Evolutionary conservation across 805 yeast genomes (phyloP), one percentile per base, ranked within the genome.

Genomic region (Myxozyma mucilagina): DNA sequence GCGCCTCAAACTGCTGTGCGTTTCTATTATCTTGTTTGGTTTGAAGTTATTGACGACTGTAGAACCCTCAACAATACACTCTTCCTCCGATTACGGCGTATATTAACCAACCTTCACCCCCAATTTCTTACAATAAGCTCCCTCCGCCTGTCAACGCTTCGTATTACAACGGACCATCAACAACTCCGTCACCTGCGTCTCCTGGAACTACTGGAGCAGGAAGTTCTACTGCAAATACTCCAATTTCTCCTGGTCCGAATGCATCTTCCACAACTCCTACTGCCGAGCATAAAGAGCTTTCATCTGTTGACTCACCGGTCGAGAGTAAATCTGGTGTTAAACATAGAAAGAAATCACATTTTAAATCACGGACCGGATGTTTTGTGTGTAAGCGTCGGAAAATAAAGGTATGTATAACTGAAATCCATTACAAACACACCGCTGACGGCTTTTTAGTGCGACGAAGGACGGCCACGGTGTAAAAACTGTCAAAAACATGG

Each of bases 351-450:
- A 49, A 34, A 32, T 3, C 36, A 11, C 63, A 59, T 39, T 50
- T 44, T 38, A 59, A 59, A 49, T 59, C 63, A 14, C 56, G 59
- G 2, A 54, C 35, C 16, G 63, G 63, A 29, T 59, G 63, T 20
- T 38, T 59, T 18, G 31, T 59, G 2, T 59, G 63, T 48, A 59
- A 59, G 34, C 47, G 56, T 10, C 59, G 63, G 18, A 59, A 59
- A 29, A 50, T 59, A 34, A 59, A 59, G 59, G 63, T 55, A 3
- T 18, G 56, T 41, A 24, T 16, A 14, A 16, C 32, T 11, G 7
- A 14, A 47, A 16, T 18, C 10, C 38, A 24, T 8, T 14, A 32
- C 16, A 14, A 35, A 36, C 47, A 31, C 14, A 47, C 45, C 20
- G 39, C n/a, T 6, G 8, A 7, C 2, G 10, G 11, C 5, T 14